These are phyloP conservation scores for Fraxinus platypoda DNA, from an alignment of 305 asterid genomes.

Conservation along the genomic window DNA sequence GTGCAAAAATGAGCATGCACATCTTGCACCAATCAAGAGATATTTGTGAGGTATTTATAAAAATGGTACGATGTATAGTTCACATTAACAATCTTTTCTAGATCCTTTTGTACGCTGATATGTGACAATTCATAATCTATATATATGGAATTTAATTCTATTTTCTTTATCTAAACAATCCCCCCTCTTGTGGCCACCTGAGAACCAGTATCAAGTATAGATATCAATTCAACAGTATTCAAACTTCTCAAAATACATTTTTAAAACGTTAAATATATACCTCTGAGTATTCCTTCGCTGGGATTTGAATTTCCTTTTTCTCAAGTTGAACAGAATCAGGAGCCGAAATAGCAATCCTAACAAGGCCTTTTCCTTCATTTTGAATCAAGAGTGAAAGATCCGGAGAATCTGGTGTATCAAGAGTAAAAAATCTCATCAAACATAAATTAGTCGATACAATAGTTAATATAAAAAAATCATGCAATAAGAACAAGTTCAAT, in stretches of 20 bases:
- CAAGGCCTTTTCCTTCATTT: conserved; percentile 61
- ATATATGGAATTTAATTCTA: background rate
- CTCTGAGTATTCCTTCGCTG: conserved; percentile 60
- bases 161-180: background rate
- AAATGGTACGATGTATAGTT: background rate
- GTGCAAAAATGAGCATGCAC: background rate
- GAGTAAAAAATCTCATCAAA: conserved; percentile 3
- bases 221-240: conserved; percentile 9
- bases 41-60: background rate
- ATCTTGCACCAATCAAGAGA: background rate
- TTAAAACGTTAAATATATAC: conserved; percentile 29
- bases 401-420: conserved; percentile 63
- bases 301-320: conserved; percentile 50
- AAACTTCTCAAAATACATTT: background rate
- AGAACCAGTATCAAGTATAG: conserved; percentile 2
- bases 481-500: conserved; percentile 2
- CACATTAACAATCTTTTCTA: background rate
- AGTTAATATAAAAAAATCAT: background rate
- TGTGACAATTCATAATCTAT: conserved; percentile 1
- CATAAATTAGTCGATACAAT: background rate
- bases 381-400: conserved; percentile 76
- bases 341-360: conserved; percentile 50
- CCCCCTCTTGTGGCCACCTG: background rate
- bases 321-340: conserved; percentile 64
- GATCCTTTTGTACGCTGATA: background rate